phyloP scores from a whole-genome alignment of 805 yeast genomes.

The Teunomyces panamensis region DNA sequence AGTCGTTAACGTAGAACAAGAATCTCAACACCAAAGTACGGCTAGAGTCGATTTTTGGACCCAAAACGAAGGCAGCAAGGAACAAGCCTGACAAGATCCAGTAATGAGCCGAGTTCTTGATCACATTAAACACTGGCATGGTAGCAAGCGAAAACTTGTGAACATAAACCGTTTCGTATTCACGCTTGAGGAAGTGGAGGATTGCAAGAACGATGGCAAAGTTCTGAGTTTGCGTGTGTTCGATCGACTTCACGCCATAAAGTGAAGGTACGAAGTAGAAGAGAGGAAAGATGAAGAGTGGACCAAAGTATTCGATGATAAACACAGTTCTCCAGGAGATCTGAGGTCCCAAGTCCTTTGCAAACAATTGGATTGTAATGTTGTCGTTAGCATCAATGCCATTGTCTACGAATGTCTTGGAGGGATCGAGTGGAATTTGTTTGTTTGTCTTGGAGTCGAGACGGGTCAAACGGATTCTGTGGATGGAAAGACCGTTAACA shows the following conservation, averaged over 20 bases:
- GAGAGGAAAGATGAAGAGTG: constrained; percentile 74
- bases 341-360: constrained; percentile 92
- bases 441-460: constrained; percentile 22
- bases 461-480: constrained; percentile 45
- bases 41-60: constrained; percentile 21
- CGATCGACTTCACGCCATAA: constrained; percentile 37
- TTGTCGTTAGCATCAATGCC: constrained; percentile 34
- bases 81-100: constrained; percentile 83
- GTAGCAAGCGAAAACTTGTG: constrained; percentile 86
- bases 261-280: constrained; percentile 45
- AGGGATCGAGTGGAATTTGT: constrained; percentile 44
- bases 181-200: constrained; percentile 84
- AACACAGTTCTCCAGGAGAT: constrained; percentile 91
- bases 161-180: constrained; percentile 77
- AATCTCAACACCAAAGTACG: constrained; percentile 13
- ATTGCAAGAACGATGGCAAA: constrained; percentile 55
- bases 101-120: constrained; percentile 88
- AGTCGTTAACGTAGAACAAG: constrained; percentile 46
- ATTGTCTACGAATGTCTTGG: constrained; percentile 45
- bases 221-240: constrained; percentile 51
- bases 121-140: constrained; percentile 85
- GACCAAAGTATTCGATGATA: constrained; percentile 85
- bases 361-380: constrained; percentile 44
- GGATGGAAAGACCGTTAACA: constrained; percentile 35
- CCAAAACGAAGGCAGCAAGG: constrained; percentile 50